phyloP scores from a whole-genome alignment of 108 stramenopile genomes.

The Conticribra weissflogii region DNA sequence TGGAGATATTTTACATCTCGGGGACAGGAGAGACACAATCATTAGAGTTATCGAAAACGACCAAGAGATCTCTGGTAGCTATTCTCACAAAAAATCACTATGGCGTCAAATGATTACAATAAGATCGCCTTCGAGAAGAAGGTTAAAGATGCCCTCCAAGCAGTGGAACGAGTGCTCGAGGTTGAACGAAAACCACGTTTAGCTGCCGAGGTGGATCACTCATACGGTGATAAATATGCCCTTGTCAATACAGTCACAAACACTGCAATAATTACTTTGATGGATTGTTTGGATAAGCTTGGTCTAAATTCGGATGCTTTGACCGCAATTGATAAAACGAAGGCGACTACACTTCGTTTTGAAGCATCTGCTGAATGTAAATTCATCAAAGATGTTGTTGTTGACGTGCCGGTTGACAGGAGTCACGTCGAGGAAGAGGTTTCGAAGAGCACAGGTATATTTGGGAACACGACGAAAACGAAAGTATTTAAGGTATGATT shows the following conservation, averaged over 20 bases:
- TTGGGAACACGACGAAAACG: conserved; percentile 22
- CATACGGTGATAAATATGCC: conserved; percentile 74
- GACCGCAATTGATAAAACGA: conserved; percentile 38
- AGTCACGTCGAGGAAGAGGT: conserved; percentile 22
- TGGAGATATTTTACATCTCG: too few species aligned
- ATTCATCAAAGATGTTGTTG: conserved; percentile 55
- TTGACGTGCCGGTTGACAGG: conserved; percentile 43
- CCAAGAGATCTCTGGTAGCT: too few species aligned
- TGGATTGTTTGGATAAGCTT: conserved; percentile 64
- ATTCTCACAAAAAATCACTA: too few species aligned
- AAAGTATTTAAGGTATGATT: conserved; percentile 25
- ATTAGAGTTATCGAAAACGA: too few species aligned
- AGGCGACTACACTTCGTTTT: conserved; percentile 63
- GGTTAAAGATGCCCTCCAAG: conserved; percentile 34
- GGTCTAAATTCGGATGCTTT: conserved; percentile 57
- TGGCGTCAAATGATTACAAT: too few species aligned
- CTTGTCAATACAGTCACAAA: conserved; percentile 69
- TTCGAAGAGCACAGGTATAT: conserved; percentile 21
- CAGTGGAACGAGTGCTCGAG: conserved; percentile 26
- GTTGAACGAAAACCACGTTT: conserved; percentile 35
- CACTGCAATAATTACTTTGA: conserved; percentile 62
- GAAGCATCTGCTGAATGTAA: conserved; percentile 36
- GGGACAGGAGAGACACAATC: too few species aligned
- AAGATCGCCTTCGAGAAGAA: conserved; percentile 43
- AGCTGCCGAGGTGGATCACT: conserved; percentile 57